phyloP scores from a whole-genome alignment of 495 filamentous ascomycete species.

The Schizothecium vesticola region DNA sequence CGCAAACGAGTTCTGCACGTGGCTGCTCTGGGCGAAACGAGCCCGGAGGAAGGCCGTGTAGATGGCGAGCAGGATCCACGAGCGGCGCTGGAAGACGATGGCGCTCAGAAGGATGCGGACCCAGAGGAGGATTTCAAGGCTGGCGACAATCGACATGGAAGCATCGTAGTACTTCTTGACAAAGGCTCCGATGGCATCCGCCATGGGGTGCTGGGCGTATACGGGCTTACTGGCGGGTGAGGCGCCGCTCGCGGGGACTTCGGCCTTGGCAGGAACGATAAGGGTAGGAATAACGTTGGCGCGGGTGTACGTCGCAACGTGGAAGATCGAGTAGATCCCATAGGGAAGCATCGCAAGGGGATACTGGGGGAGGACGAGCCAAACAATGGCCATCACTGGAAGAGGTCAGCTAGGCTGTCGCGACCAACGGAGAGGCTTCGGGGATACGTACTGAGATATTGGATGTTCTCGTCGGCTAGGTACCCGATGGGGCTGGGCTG shows the following conservation, averaged over 20 bases:
- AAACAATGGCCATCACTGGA: constrained; percentile 87
- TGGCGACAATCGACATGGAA: constrained; percentile 75
- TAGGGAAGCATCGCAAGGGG: constrained; percentile 88
- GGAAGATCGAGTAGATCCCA: constrained; percentile 96
- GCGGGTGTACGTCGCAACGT: constrained; percentile 81
- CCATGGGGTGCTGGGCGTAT: constrained; percentile 58
- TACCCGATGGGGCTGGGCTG: constrained; percentile 54
- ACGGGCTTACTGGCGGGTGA: constrained; percentile 60
- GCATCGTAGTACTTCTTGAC: constrained; percentile 97
- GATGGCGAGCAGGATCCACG: constrained; percentile 77
- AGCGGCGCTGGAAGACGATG: constrained; percentile 79
- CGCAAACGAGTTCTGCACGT: constrained; percentile 76
- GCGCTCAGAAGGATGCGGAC: constrained; percentile 72
- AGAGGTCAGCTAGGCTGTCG: constrained; percentile 9
- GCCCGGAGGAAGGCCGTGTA: constrained; percentile 93
- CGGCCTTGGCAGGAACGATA: constrained; percentile 36
- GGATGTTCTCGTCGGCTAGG: constrained; percentile 87
- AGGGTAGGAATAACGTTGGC: constrained; percentile 64
- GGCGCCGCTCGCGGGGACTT: constrained; percentile 40
- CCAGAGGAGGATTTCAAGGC: constrained; percentile 74
- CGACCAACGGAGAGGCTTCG: not conserved
- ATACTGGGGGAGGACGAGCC: constrained; percentile 88
- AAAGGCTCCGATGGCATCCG: constrained; percentile 81
- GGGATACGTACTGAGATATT: constrained; percentile 77
- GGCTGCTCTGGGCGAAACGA: constrained; percentile 82